Base-by-base conservation (phyloP, 345 rosid species). In the Nephelium lappaceum region DNA sequence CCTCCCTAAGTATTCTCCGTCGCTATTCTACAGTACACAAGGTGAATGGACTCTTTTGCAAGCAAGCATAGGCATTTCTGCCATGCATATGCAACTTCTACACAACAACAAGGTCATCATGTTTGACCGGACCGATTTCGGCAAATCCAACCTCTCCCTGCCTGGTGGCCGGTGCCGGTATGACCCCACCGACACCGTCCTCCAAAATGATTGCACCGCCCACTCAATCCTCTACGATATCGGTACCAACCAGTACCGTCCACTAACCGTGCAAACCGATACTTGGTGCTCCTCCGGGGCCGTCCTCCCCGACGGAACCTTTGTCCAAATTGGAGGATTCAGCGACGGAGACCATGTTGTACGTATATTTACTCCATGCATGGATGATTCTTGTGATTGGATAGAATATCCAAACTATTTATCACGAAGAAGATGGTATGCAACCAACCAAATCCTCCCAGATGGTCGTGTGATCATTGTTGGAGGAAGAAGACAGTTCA, bases 261-360 rank as follows among this genome's bases (percentile, higher is more conserved):
- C 99, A 12, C 85, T 95, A 0, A 86, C 77, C 82, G 86, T 93
- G 53, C 87, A 73, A 11, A 92, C 88, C 11, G 98, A 95, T 77
- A 87, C 93, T 16, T 95, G 97, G 97, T 92, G 99, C 85, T 95
- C 99, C 0, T 95, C 98, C 0, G 99, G 97, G 0, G 85, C 98
- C 0, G 82, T 91, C 18, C 84, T 87, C 60, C 88, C 94, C 0
- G 77, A 89, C 11, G 98, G 99, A 42, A 88, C 95, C 3, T 85
- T 91, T 0, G 79, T 93, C 78, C 99, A 95, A 57, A 92, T 94
- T 2, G 99, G 99, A 23, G 98, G 99, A 4, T 93, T 61, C 82
- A 89, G 90, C 14, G 88, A 86, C 18, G 99, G 99, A 0, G 93
- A 92, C 41, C 90, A 60, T 36, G 86, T 80, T 0, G 79, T 90